Evolutionary conservation across 768 basidiomycete species (phyloP), one percentile per base, ranked within the genome.

Genomic region (Boletus rex-veris): DNA sequence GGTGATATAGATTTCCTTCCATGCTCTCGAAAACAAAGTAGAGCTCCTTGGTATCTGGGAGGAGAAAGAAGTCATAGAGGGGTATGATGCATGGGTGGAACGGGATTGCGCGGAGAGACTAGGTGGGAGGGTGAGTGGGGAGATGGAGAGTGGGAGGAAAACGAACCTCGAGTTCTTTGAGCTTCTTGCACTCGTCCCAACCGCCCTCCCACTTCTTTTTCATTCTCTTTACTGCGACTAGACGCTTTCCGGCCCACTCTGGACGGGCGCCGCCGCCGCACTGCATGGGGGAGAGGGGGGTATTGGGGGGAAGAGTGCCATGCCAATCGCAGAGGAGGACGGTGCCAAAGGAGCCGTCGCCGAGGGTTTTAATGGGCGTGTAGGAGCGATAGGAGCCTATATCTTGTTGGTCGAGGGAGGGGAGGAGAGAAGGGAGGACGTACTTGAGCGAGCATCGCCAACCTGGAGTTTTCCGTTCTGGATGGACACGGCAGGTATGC

Each of bases 301-400:
- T 91, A 78, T 90, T 89, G 71, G 92, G 86, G 69, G 93, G 92
- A 68, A 98, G 78, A 57, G 90, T 84, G 67, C 91, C 92, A 79
- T 97, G 93, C 96, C 96, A 99, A 80, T 99, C 97, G 73, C 95
- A 97, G 63, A 99, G 81, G 86, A 91, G 93, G 60, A 99, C 97
- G 4, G 94, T 98, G 48, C 97, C 97, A 68, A 99, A 98, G 7
- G 96, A 98, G 51, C 97, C 97, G 71, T 98, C 96, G 39, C 97
- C 97, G 71, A 99, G 83, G 57, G 90, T 88, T 77, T 98, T 98
- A 78, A 98, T 82, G 45, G 92, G 88, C 28, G 94, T 95, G 71
- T 95, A 99, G 18, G 88, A 87, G 64, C 94, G 86, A 53, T 83
- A 84, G 16, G 90, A 93, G 64, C 78, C 93, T 96, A 65, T 57